Percentiles rank a stretch among this genome's conserved stretches.
phyloP scores from a whole-genome alignment of 768 basidiomycete species.

The Xanthoconium purpureum region DNA sequence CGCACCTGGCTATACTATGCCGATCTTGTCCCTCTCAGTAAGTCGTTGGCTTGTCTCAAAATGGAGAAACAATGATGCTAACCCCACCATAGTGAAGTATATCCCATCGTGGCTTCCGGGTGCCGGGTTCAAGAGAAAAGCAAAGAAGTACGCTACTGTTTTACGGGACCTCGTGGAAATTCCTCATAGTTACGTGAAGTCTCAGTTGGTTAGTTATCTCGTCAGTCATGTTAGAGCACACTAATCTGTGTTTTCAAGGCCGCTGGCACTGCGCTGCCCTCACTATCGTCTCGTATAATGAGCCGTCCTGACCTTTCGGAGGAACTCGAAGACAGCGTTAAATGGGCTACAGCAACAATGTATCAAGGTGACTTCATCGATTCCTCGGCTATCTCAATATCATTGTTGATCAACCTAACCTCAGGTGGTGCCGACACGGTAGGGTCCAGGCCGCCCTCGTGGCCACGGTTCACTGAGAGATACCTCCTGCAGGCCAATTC shows the following conservation, averaged over 20 bases:
- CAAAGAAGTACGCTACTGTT: constrained; percentile 8
- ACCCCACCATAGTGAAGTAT: constrained; percentile 21
- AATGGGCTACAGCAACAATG: constrained; percentile 16
- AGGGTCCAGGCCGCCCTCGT: not conserved
- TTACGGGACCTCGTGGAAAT: constrained; percentile 5
- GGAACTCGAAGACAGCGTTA: constrained; percentile 17
- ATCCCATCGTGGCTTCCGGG: constrained; percentile 24
- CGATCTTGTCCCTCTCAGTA: constrained; percentile 21
- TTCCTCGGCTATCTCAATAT: not conserved
- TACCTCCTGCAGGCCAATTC: constrained; percentile 13
- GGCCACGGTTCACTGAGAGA: not conserved
- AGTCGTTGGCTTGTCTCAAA: not conserved
- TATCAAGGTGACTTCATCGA: constrained; percentile 10
- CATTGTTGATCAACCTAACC: not conserved
- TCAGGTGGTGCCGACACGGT: constrained; percentile 29
- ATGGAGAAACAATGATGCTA: not conserved
- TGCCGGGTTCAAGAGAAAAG: constrained; percentile 16
- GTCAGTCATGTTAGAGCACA: not conserved
- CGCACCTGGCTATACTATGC: constrained; percentile 10
- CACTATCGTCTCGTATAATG: constrained; percentile 14
- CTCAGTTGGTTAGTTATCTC: constrained; percentile 15
- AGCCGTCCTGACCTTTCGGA: constrained; percentile 2
- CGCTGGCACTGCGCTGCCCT: constrained; percentile 15
- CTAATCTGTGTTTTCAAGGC: constrained; percentile 6
- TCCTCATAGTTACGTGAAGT: constrained; percentile 12